Evolutionary conservation across 192 early-diverging fungal genomes (phyloP).

Genomic region (Gigaspora rosea): DNA sequence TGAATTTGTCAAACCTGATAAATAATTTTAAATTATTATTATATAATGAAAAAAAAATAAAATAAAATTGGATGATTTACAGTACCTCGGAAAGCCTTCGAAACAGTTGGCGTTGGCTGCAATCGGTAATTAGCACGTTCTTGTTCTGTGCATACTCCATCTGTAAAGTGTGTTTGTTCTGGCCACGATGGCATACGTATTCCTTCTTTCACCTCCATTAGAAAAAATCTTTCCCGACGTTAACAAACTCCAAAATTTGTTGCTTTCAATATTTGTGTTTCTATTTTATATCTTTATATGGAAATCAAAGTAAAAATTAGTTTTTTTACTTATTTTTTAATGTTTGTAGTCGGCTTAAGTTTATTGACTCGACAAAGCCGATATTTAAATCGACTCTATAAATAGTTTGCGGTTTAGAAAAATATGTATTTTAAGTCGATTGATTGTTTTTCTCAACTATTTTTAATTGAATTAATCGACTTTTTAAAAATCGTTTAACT

Average conservation of each 20-base stretch:
- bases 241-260: background rate
- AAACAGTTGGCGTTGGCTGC: background rate
- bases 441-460: no score
- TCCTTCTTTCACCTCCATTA: background rate
- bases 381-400: no score
- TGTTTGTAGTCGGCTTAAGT: no score
- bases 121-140: background rate
- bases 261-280: background rate
- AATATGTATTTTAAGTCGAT: no score
- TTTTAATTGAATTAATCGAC: no score
- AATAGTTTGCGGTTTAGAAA: no score
- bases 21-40: background rate
- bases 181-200: background rate
- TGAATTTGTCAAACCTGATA: background rate
- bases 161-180: background rate
- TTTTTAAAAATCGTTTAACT: no score
- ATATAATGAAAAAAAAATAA: background rate
- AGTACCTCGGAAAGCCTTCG: background rate
- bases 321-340: background rate
- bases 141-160: background rate
- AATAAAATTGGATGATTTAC: background rate
- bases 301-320: background rate
- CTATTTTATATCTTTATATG: background rate
- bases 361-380: no score
- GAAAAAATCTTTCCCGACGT: background rate